Evolutionary conservation across 1,284 basidiomycete species (phyloP).

Genomic region (Stygiomarasmius scandens): DNA sequence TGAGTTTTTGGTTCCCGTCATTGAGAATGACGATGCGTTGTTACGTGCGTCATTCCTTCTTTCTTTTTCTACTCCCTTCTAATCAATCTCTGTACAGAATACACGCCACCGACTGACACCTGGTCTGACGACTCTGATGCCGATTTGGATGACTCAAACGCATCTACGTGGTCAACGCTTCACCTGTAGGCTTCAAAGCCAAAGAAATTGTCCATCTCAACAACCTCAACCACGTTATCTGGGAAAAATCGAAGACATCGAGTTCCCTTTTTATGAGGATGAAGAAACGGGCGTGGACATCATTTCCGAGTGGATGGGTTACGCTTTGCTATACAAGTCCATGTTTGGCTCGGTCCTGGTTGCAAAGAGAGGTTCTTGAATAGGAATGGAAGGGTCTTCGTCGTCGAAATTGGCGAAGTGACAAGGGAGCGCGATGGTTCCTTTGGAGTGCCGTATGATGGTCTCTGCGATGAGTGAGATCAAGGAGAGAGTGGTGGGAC

Average conservation of each 20-base stretch:
- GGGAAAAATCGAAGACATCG: conserved; percentile 56
- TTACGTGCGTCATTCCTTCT: conserved; percentile 63
- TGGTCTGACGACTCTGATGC: conserved; percentile 74
- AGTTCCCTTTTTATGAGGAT: conserved; percentile 54
- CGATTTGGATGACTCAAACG: conserved; percentile 53
- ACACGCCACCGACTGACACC: conserved; percentile 53
- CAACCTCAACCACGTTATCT: conserved; percentile 72
- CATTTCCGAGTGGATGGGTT: conserved; percentile 98
- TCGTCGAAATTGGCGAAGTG: no score
- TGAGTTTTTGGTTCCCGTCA: conserved; percentile 74
- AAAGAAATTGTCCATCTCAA: conserved; percentile 82
- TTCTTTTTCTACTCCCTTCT: conserved; percentile 1
- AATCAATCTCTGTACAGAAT: conserved; percentile 39
- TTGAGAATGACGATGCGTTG: conserved; percentile 88
- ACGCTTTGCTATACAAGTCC: conserved; percentile 90
- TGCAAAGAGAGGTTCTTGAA: conserved; percentile 83
- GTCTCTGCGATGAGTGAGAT: conserved; percentile 79
- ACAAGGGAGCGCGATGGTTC: conserved; percentile 74
- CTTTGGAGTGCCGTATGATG: conserved; percentile 89
- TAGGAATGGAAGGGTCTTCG: conserved; percentile 22
- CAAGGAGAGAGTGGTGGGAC: conserved; percentile 83
- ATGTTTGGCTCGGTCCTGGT: conserved; percentile 95
- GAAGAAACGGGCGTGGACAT: conserved; percentile 82
- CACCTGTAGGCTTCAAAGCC: conserved; percentile 84
- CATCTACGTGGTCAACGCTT: conserved; percentile 94